phyloP scores from a whole-genome alignment of 2,329 filamentous ascomycete genomes.

The Clathrospora elynae region DNA sequence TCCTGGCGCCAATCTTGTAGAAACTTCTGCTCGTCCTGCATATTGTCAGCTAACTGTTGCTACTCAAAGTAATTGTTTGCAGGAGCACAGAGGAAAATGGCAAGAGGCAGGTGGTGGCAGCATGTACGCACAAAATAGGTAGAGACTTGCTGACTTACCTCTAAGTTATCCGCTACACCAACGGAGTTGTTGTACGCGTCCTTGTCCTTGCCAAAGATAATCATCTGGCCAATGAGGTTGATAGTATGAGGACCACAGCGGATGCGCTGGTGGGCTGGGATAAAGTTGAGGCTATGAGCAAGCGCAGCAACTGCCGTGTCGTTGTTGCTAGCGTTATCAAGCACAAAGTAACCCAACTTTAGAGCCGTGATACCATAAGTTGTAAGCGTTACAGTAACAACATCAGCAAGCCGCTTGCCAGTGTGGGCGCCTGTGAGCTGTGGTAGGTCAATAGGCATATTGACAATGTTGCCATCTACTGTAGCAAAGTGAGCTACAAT shows the following conservation, averaged over 20 bases:
- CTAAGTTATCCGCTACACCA: neutral
- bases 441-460: constrained; percentile 9
- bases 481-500: constrained; percentile 8
- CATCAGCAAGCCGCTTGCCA: constrained; percentile 1
- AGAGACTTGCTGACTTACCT: no score
- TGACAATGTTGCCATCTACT: neutral
- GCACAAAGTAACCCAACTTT: constrained; percentile 9
- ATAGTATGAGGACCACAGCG: neutral
- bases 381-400: constrained; percentile 1
- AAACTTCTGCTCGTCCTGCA: neutral
- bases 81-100: no score
- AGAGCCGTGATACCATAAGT: neutral
- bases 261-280: constrained; percentile 1
- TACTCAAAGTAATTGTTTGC: no score
- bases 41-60: no score
- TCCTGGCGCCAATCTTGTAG: constrained; percentile 1
- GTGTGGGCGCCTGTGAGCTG: constrained; percentile 6
- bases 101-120: no score
- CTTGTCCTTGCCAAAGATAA: no score
- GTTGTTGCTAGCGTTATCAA: constrained; percentile 5
- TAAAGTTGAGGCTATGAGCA: no score
- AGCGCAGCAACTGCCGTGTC: constrained; percentile 1
- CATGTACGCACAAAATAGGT: no score
- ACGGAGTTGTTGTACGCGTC: constrained; percentile 1
- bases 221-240: constrained; percentile 7